phyloP scores from a whole-genome alignment of 169 alveolate species.

The Plasmodium cynomolgi region DNA sequence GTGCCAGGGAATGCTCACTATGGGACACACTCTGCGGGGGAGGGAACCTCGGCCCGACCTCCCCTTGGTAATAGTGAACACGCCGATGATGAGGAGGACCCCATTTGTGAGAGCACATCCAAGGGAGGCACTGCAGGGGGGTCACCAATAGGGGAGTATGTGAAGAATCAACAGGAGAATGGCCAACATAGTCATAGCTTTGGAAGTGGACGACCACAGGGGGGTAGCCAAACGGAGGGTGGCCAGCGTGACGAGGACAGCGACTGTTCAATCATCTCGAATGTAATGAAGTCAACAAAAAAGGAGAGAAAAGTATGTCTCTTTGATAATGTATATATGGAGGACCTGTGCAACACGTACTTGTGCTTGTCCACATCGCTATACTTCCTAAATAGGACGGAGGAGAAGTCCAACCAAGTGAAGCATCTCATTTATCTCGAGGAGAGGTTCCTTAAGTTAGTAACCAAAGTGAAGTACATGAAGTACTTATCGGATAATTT shows the following conservation, averaged over 20 bases:
- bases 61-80: not conserved
- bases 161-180: not conserved
- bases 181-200: not conserved
- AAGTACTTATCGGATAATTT: conserved; percentile 65
- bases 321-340: conserved; percentile 45
- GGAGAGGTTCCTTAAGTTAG: conserved; percentile 32
- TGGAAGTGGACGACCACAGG: not conserved
- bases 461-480: conserved; percentile 44
- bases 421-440: conserved; percentile 49
- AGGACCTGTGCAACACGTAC: conserved; percentile 48
- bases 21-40: not conserved
- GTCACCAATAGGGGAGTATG: not conserved
- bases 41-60: not conserved
- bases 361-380: conserved; percentile 41
- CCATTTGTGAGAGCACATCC: not conserved
- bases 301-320: not conserved
- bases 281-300: conserved; percentile 20
- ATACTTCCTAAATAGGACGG: conserved; percentile 41
- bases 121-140: not conserved
- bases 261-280: conserved; percentile 16
- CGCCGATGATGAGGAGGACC: not conserved
- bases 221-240: not conserved
- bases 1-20: not conserved
- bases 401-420: conserved; percentile 42
- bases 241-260: not conserved